Percentiles rank a stretch among this genome's conserved stretches.
Conservation (phyloP, 2,329 filamentous ascomycete genomes). For the Blastomyces emzantsi region DNA sequence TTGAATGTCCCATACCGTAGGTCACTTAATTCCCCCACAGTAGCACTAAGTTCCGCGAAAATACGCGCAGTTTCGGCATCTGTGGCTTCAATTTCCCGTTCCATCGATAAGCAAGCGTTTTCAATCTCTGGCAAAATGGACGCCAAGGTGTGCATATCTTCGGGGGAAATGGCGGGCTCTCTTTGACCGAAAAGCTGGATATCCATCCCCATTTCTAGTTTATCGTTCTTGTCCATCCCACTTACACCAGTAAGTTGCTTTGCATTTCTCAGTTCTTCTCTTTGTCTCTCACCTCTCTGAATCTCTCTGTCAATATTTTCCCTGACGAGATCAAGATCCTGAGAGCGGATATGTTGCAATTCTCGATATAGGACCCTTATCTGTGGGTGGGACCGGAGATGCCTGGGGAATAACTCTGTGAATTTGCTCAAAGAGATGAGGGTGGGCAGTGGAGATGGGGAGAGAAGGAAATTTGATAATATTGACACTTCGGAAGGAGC, state of each 20-base stretch:
- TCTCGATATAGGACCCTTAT: conserved; percentile 68
- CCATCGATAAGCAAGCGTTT: conserved; percentile 54
- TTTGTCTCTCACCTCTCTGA: conserved; percentile 29
- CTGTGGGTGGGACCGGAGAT: conserved; percentile 56
- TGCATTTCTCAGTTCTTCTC: conserved; percentile 31
- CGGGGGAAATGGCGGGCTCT: conserved; percentile 23
- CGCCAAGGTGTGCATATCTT: conserved; percentile 49
- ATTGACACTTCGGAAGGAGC: conserved; percentile 66
- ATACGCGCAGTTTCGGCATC: conserved; percentile 56
- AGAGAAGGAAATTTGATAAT: conserved; percentile 66
- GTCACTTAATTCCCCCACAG: conserved; percentile 67
- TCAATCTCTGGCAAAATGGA: conserved; percentile 63
- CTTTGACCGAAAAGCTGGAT: conserved; percentile 51
- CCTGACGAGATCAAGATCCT: conserved; percentile 58
- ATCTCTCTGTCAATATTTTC: conserved; percentile 40
- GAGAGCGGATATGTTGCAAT: conserved; percentile 63
- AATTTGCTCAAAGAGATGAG: conserved; percentile 68
- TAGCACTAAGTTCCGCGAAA: conserved; percentile 53
- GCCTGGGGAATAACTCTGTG: conserved; percentile 62
- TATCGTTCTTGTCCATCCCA: conserved; percentile 26
- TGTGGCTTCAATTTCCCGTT: conserved; percentile 57
- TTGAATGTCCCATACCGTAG: conserved; percentile 67
- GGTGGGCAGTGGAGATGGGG: conserved; percentile 63
- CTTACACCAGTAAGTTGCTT: conserved; percentile 26
- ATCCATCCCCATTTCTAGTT: conserved; percentile 39